phyloP scores from a whole-genome alignment of 2,329 filamentous ascomycete species.

The Epichloe coenophiala region DNA sequence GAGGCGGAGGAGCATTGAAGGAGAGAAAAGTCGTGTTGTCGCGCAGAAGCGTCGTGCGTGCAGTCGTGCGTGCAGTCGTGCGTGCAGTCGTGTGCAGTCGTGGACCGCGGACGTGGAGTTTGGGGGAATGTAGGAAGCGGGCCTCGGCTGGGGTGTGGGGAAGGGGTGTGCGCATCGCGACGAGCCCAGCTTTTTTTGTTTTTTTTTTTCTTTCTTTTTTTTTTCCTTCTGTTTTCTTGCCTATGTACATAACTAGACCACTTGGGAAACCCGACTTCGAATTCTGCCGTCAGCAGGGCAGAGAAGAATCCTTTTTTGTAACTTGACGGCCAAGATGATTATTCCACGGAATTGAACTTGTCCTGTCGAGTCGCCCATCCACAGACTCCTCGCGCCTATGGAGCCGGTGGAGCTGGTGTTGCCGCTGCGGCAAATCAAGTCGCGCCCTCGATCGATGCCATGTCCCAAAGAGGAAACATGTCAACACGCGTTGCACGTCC shows the following conservation, averaged over 20 bases:
- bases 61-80: no score
- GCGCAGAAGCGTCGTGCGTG: slow-evolving; percentile 6
- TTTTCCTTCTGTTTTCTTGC: no score
- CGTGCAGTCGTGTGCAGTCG: neutral
- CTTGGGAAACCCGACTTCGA: neutral
- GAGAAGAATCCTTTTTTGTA: no score
- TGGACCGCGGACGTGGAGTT: slow-evolving; percentile 5
- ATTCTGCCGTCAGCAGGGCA: no score
- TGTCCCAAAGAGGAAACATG: slow-evolving; percentile 21
- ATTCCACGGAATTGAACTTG: no score
- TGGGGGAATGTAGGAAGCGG: slow-evolving; percentile 1
- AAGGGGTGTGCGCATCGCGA: neutral
- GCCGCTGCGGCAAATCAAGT: slow-evolving; percentile 16
- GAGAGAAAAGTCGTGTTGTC: slow-evolving; percentile 1
- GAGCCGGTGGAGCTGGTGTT: slow-evolving; percentile 2
- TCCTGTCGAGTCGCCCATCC: neutral
- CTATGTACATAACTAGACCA: no score
- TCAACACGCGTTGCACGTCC: slow-evolving; percentile 21
- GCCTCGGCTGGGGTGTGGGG: neutral
- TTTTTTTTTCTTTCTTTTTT: no score
- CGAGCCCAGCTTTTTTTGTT: neutral
- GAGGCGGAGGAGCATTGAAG: neutral
- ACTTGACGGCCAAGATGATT: no score
- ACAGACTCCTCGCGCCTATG: neutral
- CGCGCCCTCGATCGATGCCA: slow-evolving; percentile 14